Evolutionary conservation across 352 stramenopile species (phyloP).

Genomic region (Phytophthora agathidicida): DNA sequence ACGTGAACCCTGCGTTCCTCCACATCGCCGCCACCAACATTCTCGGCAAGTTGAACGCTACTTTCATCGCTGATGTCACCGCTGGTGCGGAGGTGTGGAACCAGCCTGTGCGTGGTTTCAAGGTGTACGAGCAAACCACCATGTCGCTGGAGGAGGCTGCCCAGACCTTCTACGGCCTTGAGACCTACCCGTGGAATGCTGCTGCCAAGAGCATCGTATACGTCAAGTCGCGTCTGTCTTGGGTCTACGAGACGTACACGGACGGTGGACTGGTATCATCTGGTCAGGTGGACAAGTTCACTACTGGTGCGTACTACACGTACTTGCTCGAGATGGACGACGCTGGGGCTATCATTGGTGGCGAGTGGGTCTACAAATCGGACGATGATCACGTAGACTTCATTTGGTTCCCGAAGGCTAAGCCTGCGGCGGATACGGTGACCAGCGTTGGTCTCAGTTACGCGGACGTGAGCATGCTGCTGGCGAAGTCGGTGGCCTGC

Average conservation of each 20-base stretch:
- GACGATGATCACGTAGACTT: slow-evolving; percentile 38
- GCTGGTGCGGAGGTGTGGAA: slow-evolving; percentile 56
- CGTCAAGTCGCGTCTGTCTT: slow-evolving; percentile 43
- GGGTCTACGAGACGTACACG: slow-evolving; percentile 43
- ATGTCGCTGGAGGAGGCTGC: slow-evolving; percentile 35
- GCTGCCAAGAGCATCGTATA: slow-evolving; percentile 44
- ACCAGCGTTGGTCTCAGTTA: slow-evolving; percentile 35
- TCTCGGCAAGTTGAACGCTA: slow-evolving; percentile 34
- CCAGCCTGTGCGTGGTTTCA: slow-evolving; percentile 52
- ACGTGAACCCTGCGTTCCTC: slow-evolving; percentile 50
- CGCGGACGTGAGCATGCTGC: slow-evolving; percentile 25
- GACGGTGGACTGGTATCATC: slow-evolving; percentile 35
- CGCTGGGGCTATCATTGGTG: slow-evolving; percentile 31
- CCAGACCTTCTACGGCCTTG: slow-evolving; percentile 37
- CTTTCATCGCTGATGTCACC: slow-evolving; percentile 50
- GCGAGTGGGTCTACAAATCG: slow-evolving; percentile 39
- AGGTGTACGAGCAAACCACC: slow-evolving; percentile 33
- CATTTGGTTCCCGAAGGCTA: slow-evolving; percentile 32
- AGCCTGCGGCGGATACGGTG: slow-evolving; percentile 23
- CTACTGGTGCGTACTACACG: slow-evolving; percentile 28
- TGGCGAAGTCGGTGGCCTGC: slow-evolving; percentile 21
- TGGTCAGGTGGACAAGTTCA: slow-evolving; percentile 29
- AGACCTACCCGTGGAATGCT: slow-evolving; percentile 52
- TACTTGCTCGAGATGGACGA: slow-evolving; percentile 44
- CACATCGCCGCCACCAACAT: slow-evolving; percentile 50